phyloP scores from a whole-genome alignment of 1,284 basidiomycete genomes.

The Termitomyces sp. region DNA sequence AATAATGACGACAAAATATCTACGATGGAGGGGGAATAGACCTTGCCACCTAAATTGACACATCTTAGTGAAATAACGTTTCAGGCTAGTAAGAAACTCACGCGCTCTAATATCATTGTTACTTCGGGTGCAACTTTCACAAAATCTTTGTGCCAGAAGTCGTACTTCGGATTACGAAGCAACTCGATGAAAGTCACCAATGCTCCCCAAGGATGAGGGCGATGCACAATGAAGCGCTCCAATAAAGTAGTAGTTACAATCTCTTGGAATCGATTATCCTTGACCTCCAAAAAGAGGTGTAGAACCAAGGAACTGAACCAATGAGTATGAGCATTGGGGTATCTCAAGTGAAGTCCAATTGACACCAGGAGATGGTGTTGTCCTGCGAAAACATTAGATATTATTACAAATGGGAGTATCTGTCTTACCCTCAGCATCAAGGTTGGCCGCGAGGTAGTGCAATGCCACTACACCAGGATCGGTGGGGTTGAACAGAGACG shows the following conservation, averaged over 20 bases:
- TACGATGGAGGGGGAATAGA: conserved; percentile 65
- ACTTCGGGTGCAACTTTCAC: conserved; percentile 78
- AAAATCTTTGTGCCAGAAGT: conserved; percentile 84
- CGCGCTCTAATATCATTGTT: conserved; percentile 73
- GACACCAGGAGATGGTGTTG: conserved; percentile 92
- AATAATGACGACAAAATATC: conserved; percentile 51
- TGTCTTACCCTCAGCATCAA: conserved; percentile 84
- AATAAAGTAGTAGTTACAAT: conserved; percentile 89
- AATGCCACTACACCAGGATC: conserved; percentile 82
- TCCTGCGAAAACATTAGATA: conserved; percentile 40
- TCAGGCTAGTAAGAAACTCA: conserved; percentile 33
- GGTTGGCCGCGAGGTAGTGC: conserved; percentile 74
- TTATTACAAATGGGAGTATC: background rate
- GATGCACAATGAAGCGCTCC: conserved; percentile 89
- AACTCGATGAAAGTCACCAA: conserved; percentile 92
- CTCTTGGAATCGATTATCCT: conserved; percentile 79
- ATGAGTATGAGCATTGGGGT: conserved; percentile 94
- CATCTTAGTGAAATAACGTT: background rate
- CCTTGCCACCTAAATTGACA: conserved; percentile 52
- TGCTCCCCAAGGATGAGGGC: conserved; percentile 97
- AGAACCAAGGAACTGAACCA: conserved; percentile 92
- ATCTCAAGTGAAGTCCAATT: conserved; percentile 90
- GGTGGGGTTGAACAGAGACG: conserved; percentile 72
- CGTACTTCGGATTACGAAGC: conserved; percentile 77
- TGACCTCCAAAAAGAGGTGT: conserved; percentile 77